phyloP scores from a whole-genome alignment of 495 filamentous ascomycete species.

The Talaromyces thailandensis region DNA sequence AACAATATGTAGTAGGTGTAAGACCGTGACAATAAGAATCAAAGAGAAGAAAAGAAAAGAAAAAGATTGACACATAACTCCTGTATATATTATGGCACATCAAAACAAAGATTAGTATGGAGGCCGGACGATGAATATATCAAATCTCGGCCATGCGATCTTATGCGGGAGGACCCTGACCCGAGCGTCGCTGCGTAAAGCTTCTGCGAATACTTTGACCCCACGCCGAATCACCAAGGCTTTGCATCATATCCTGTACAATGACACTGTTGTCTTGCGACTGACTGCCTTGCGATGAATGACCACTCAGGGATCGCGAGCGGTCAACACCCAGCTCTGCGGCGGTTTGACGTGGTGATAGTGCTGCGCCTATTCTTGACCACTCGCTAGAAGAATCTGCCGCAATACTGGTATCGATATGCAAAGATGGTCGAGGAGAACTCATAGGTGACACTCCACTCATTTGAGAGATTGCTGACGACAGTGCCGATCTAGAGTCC shows the following conservation, averaged over 20 bases:
- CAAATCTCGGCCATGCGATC: not conserved
- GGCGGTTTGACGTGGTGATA: constrained; percentile 23
- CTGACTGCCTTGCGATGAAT: constrained; percentile 12
- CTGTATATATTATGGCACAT: not conserved
- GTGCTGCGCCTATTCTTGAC: constrained; percentile 35
- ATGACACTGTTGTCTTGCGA: constrained; percentile 54
- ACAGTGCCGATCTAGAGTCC: constrained; percentile 7
- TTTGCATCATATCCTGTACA: constrained; percentile 67
- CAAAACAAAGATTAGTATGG: not conserved
- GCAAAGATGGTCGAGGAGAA: constrained; percentile 15
- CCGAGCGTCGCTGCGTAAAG: constrained; percentile 63
- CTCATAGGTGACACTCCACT: constrained; percentile 17
- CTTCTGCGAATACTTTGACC: constrained; percentile 84
- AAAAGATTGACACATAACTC: constrained; percentile 2
- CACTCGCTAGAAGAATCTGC: constrained; percentile 33
- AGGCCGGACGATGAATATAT: not conserved
- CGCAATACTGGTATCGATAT: constrained; percentile 33
- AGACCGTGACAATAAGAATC: constrained; percentile 6
- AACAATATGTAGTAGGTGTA: not conserved
- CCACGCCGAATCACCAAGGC: constrained; percentile 82
- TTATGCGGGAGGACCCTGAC: constrained; percentile 19
- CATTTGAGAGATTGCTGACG: constrained; percentile 16
- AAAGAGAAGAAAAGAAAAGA: constrained; percentile 1
- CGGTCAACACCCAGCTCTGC: not conserved
- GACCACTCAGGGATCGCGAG: not conserved